Percentiles rank a stretch among this genome's conserved stretches.
Evolutionary conservation across 2,329 filamentous ascomycete genomes (phyloP).

Genomic region (Chaetothyriales sp.): DNA sequence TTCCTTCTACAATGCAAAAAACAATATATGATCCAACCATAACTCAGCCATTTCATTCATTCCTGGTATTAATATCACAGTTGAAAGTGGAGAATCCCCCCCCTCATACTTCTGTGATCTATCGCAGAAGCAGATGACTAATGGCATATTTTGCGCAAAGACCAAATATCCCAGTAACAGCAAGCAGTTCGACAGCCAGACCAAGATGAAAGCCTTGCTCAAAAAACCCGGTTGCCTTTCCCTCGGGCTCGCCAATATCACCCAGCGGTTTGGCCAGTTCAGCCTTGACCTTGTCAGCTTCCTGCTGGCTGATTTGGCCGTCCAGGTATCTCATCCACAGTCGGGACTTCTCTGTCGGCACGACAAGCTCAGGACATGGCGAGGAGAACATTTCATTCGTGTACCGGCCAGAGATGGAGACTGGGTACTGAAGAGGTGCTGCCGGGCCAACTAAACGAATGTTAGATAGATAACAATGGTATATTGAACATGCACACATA

Average conservation of each 20-base stretch:
- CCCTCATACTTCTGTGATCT: background rate
- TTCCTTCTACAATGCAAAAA: background rate
- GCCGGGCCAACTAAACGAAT: conserved; percentile 5
- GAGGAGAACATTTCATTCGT: conserved; percentile 30
- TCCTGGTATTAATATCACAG: background rate
- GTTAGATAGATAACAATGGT: conserved; percentile 26
- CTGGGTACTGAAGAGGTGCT: conserved; percentile 2
- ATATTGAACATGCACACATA: too few relatives aligned
- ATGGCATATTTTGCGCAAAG: background rate
- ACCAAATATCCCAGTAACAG: background rate
- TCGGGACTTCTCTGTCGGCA: conserved; percentile 10
- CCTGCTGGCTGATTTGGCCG: background rate
- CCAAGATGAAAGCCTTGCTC: conserved; percentile 30
- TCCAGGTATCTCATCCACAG: conserved; percentile 6
- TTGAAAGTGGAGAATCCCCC: background rate
- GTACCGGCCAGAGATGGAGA: conserved; percentile 24
- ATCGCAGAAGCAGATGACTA: background rate
- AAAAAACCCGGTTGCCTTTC: conserved; percentile 32
- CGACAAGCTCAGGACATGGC: conserved; percentile 29
- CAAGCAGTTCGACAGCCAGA: background rate
- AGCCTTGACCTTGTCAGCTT: conserved; percentile 11
- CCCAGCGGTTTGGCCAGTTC: conserved; percentile 19
- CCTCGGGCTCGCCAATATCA: conserved; percentile 22
- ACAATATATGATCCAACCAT: too few relatives aligned
- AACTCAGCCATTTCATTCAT: too few relatives aligned